Evolutionary conservation across 2,329 filamentous ascomycete genomes (phyloP), one percentile per base, ranked within the genome.

Genomic region (Chrysoporthe puriensis): DNA sequence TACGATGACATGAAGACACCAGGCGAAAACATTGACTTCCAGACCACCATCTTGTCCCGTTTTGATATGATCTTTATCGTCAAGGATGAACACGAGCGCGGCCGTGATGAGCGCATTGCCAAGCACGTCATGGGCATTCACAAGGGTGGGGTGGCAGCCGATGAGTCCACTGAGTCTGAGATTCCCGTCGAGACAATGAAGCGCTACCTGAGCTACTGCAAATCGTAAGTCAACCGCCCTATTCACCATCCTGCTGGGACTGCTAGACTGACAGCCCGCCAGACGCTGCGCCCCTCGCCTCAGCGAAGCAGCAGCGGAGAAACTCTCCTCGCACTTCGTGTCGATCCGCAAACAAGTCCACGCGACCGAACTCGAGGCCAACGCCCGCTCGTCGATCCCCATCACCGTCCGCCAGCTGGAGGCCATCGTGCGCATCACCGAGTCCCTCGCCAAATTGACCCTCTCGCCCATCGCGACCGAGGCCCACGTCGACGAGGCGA

Each of bases 21-120:
- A 0, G 96, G 96, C 69, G 96, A 99, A 80, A 99, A 99, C 77
- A 99, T 99, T 73, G 96, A 99, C 80, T 99, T 99, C 80, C 96
- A 99, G 76, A 99, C 96, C 0, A 99, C 96, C 3, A 98, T 99
- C 75, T 78, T 99, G 72, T 98, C 95, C 2, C 92, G 96, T 86
- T 99, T 99, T 78, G 96, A 99, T 79, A 97, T 99, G 93, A 98
- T 99, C 72, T 99, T 98, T 83, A 97, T 99, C 72, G 95, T 99
- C 70, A 93, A 92, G 73, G 96, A 99, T 78, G 94, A 97, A 70
- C 96, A 99, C 78, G 93, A 95, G 70, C 88, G 93, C 57, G 90
- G 88, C 67, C 92, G 95, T 75, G 96, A 99, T 76, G 93, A 97
- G 82, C 90, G 86, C 4, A 98, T 99, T 75, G 96, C 96, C 14